Percentiles rank a stretch among this genome's conserved stretches.
These are phyloP conservation scores for Haberlea rhodopensis DNA, from an alignment of 257 asterid genomes.

Conservation along the genomic window DNA sequence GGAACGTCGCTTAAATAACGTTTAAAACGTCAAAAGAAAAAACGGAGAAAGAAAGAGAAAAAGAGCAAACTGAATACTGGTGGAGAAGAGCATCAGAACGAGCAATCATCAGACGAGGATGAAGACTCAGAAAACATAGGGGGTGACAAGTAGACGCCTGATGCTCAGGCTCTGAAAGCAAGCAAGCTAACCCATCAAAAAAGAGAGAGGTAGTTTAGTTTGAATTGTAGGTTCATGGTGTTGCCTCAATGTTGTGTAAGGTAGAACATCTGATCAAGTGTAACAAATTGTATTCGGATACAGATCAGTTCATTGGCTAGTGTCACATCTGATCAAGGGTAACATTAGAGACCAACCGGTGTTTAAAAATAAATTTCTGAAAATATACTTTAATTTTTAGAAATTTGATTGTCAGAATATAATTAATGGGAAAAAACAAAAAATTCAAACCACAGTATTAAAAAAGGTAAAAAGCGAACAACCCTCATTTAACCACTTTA, in stretches of 20 bases:
- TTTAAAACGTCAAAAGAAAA: constrained; percentile 77
- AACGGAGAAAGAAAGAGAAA: constrained; percentile 67
- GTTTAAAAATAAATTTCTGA: too few species aligned
- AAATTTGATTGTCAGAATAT: too few species aligned
- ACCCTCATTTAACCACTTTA: too few species aligned
- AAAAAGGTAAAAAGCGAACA: too few species aligned
- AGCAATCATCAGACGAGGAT: constrained; percentile 54
- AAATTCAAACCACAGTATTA: too few species aligned
- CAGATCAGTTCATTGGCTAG: not conserved
- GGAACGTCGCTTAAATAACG: constrained; percentile 89
- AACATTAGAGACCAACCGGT: too few species aligned
- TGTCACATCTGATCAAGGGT: too few species aligned
- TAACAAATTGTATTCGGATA: too few species aligned
- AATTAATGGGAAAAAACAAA: too few species aligned
- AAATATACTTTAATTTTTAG: too few species aligned
- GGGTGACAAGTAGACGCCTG: not conserved
- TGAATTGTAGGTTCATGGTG: not conserved
- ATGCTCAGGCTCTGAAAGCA: not conserved
- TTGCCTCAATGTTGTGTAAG: not conserved
- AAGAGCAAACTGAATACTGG: constrained; percentile 38
- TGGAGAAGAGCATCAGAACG: constrained; percentile 45
- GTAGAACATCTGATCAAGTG: not conserved
- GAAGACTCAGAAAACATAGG: constrained; percentile 46
- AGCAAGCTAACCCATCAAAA: not conserved
- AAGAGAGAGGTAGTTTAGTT: not conserved